These are phyloP conservation scores for Xylaria sp. DNA, from an alignment of 2,329 filamentous ascomycete genomes.

Conservation along the genomic window DNA sequence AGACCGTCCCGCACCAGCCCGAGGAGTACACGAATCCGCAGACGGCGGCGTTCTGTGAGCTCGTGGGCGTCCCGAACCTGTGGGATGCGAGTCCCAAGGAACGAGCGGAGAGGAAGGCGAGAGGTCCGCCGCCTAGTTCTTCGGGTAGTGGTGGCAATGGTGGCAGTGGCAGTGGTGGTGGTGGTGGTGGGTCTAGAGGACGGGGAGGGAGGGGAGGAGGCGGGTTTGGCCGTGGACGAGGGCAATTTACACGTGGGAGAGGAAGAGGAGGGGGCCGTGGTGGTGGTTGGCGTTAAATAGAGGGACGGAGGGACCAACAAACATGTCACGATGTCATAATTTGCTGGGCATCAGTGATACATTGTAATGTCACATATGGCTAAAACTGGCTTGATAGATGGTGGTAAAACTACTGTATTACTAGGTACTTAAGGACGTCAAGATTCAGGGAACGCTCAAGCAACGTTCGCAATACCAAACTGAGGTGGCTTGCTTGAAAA, in stretches of 20 bases:
- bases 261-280: constrained; percentile 35
- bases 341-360: neutral
- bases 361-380: neutral
- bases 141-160: constrained; percentile 45
- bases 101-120: constrained; percentile 66
- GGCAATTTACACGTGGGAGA: constrained; percentile 43
- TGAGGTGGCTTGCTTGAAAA: neutral
- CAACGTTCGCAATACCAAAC: neutral
- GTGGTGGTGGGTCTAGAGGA: constrained; percentile 47
- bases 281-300: constrained; percentile 23
- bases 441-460: neutral
- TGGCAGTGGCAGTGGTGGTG: constrained; percentile 12
- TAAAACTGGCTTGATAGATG: neutral
- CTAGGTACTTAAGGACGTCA: constrained; percentile 4
- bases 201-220: constrained; percentile 44
- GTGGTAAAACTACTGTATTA: constrained; percentile 12
- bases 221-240: constrained; percentile 1
- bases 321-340: constrained; percentile 7
- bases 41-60: constrained; percentile 81
- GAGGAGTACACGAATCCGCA: constrained; percentile 88
- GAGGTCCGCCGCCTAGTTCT: constrained; percentile 62
- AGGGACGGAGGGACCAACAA: neutral
- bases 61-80: constrained; percentile 80
- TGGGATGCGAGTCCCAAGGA: constrained; percentile 81
- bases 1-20: constrained; percentile 71